Conservation (phyloP, 2,329 filamentous ascomycete species). For the Pseudopithomyces chartarum region DNA sequence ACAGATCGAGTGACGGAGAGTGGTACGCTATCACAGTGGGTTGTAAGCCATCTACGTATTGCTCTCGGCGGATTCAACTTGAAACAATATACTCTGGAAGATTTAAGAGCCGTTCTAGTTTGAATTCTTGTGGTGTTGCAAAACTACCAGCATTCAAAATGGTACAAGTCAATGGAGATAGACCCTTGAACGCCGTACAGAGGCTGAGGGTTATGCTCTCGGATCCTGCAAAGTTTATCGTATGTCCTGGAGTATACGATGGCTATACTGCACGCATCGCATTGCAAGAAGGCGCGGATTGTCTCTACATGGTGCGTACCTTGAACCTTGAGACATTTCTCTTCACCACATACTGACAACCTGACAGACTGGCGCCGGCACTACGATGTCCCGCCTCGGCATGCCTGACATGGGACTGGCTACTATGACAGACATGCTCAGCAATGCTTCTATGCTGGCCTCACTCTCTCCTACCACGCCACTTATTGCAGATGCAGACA, state of each 20-base stretch:
- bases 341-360: background rate
- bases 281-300: slow-evolving; percentile 65
- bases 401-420: slow-evolving; percentile 67
- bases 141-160: slow-evolving; percentile 7
- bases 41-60: too few species aligned
- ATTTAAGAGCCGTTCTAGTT: background rate
- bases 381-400: slow-evolving; percentile 64
- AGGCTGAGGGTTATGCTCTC: slow-evolving; percentile 38
- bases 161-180: slow-evolving; percentile 13
- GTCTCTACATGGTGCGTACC: slow-evolving; percentile 67
- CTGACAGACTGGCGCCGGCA: slow-evolving; percentile 65
- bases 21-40: background rate
- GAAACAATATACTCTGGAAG: background rate
- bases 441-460: slow-evolving; percentile 69
- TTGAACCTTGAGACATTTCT: background rate
- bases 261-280: slow-evolving; percentile 69
- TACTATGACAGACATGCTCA: slow-evolving; percentile 66
- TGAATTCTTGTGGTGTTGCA: background rate
- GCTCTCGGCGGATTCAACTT: background rate
- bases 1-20: background rate
- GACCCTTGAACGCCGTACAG: slow-evolving; percentile 30
- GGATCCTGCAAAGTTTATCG: slow-evolving; percentile 48
- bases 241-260: slow-evolving; percentile 71
- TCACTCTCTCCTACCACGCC: slow-evolving; percentile 60
- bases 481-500: slow-evolving; percentile 66